These are phyloP conservation scores for Barnettozyma californica DNA, from an alignment of 805 yeast species.

Conservation along the genomic window DNA sequence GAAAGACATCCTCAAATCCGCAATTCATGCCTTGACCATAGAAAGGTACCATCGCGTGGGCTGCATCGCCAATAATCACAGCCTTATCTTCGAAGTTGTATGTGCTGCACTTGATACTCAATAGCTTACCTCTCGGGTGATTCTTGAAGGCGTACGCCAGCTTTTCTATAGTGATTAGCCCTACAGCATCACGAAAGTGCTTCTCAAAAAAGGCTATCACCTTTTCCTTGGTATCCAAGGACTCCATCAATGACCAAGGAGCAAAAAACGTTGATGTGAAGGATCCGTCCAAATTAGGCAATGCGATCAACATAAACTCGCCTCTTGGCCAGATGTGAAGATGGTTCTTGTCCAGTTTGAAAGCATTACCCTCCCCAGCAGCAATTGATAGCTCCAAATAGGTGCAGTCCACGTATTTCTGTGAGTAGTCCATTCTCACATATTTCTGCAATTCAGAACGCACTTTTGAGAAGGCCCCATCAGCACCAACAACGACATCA, in stretches of 20 bases:
- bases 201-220: constrained; percentile 48
- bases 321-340: constrained; percentile 92
- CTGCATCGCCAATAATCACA: constrained; percentile 84
- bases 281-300: constrained; percentile 80
- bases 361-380: constrained; percentile 35
- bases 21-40: constrained; percentile 97
- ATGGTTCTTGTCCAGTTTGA: constrained; percentile 52
- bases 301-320: constrained; percentile 82
- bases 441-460: constrained; percentile 63
- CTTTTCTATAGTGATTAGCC: constrained; percentile 55
- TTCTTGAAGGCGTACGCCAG: constrained; percentile 45
- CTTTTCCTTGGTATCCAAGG: constrained; percentile 38
- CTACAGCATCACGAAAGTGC: constrained; percentile 72
- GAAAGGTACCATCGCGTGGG: constrained; percentile 97
- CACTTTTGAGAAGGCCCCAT: constrained; percentile 76
- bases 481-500: constrained; percentile 75
- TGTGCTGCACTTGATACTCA: constrained; percentile 66
- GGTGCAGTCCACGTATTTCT: constrained; percentile 78
- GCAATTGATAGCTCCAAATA: constrained; percentile 80
- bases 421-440: constrained; percentile 63
- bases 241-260: constrained; percentile 63
- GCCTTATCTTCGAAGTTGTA: constrained; percentile 61
- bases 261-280: constrained; percentile 89
- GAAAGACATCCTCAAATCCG: constrained; percentile 86
- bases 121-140: constrained; percentile 73